Evolutionary conservation across 1,284 basidiomycete genomes (phyloP), one percentile per base, ranked within the genome.

Genomic region (Trichosporon inkin): DNA sequence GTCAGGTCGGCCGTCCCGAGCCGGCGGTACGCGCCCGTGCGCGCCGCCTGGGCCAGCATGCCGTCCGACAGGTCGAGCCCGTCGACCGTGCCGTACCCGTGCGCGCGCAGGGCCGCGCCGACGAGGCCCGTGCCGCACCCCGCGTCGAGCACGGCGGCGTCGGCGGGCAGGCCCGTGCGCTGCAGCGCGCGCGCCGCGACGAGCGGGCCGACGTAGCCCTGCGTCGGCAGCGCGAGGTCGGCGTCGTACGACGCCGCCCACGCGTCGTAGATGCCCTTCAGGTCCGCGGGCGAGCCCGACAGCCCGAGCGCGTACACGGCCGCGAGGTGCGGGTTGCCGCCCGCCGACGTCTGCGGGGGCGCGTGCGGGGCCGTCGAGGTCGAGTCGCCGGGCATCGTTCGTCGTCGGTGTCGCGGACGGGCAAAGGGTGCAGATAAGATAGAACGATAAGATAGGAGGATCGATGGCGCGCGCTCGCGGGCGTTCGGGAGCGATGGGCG

Each of bases 171-270:
- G 40, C 40, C 52, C 11, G 44, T 37, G 28, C 19, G 16, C 4
- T 36, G 39, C 16, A 58, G 39, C 5, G 52, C 34, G 13, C 49
- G 57, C 2, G 19, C 19, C 5, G 39, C 57, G 3, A 49, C 44
- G 8, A 19, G 17, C 1, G 55, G 51, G 6, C 55, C 59, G 19
- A 57, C 54, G 52, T 61, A 61, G 35, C 49, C 47, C 7, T 61
- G 55, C 16, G 8, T 2, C 6, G 35, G 39, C 6, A 16, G 38
- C 1, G 40, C 36, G 16, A 58, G 22, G 39, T 64, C 61, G 55
- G 24, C 47, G 41, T 61, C 52, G 59, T 67, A 58, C 68, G 68
- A 24, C 70, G 57, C 8, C 74, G 75, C n/a, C 79, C 79, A 61
- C 78, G 53, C 39, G 39, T 61, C 59, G 51, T 61, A 61, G 35